These are phyloP conservation scores for Diversispora eburnea DNA, from an alignment of 192 early-diverging fungal genomes.

Conservation along the genomic window DNA sequence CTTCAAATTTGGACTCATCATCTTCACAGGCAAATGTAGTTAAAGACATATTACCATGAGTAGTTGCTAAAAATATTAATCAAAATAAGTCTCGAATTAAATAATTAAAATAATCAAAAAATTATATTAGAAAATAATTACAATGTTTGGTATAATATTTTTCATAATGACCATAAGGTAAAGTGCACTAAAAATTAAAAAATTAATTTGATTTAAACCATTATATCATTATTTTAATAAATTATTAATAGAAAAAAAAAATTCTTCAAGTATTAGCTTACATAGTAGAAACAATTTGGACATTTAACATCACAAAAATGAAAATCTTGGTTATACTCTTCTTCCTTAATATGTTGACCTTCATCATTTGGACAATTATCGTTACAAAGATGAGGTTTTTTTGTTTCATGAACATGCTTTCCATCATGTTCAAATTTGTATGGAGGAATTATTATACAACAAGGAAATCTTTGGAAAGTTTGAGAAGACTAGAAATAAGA, in stretches of 20 bases:
- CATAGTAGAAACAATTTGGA: not conserved
- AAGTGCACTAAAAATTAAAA: not conserved
- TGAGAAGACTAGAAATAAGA: not conserved
- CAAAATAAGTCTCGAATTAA: not conserved
- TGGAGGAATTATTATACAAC: not conserved
- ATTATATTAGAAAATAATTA: not conserved
- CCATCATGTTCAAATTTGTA: not conserved
- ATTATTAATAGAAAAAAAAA: not conserved
- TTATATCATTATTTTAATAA: not conserved
- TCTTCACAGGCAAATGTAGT: not conserved
- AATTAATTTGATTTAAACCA: not conserved
- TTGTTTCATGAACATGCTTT: not conserved
- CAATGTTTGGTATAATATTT: not conserved
- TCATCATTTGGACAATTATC: not conserved
- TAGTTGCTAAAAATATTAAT: not conserved
- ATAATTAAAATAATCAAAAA: not conserved
- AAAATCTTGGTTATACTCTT: not conserved
- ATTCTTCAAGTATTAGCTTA: not conserved
- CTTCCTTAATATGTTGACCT: not conserved
- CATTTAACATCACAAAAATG: not conserved
- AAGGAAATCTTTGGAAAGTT: not conserved
- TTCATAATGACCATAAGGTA: not conserved
- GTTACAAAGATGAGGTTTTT: not conserved
- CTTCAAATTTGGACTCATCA: slow-evolving; percentile 16
- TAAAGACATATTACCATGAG: not conserved